phyloP scores from a whole-genome alignment of 73 alveolate genomes.

The Paraurostyla sp. region DNA sequence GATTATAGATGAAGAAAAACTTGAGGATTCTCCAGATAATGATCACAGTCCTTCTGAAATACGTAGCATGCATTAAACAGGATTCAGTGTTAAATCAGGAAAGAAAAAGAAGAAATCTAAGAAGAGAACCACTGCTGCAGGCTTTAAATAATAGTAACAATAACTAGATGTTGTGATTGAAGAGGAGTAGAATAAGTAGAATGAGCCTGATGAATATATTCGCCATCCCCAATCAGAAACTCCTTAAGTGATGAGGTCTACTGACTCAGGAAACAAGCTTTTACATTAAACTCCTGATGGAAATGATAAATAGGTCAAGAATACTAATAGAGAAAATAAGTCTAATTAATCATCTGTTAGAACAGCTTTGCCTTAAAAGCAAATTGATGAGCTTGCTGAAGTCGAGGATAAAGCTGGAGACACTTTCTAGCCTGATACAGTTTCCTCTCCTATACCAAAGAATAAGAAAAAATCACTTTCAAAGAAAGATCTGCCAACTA shows the following conservation, averaged over 20 bases:
- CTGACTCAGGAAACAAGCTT: too few species aligned
- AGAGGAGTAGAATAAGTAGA: neutral
- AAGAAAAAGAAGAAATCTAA: slow-evolving; percentile 1
- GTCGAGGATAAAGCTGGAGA: too few species aligned
- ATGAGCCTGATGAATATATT: neutral
- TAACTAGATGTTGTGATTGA: neutral
- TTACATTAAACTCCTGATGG: too few species aligned
- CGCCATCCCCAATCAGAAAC: neutral
- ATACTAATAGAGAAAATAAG: neutral
- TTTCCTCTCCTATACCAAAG: neutral
- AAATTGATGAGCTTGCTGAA: too few species aligned
- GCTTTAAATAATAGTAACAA: too few species aligned
- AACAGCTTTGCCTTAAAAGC: too few species aligned
- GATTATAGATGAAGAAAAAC: neutral
- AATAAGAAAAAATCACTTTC: neutral
- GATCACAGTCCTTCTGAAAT: too few species aligned
- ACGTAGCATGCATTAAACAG: too few species aligned
- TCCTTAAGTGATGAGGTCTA: too few species aligned
- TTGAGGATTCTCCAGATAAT: neutral
- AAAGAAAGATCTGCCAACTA: neutral
- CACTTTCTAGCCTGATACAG: too few species aligned
- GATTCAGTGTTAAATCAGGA: too few species aligned
- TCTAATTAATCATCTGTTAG: neutral
- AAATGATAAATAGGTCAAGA: neutral
- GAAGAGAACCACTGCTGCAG: neutral